Evolutionary conservation across 2,329 filamentous ascomycete genomes (phyloP).

Genomic region (Sporothrix pallida): DNA sequence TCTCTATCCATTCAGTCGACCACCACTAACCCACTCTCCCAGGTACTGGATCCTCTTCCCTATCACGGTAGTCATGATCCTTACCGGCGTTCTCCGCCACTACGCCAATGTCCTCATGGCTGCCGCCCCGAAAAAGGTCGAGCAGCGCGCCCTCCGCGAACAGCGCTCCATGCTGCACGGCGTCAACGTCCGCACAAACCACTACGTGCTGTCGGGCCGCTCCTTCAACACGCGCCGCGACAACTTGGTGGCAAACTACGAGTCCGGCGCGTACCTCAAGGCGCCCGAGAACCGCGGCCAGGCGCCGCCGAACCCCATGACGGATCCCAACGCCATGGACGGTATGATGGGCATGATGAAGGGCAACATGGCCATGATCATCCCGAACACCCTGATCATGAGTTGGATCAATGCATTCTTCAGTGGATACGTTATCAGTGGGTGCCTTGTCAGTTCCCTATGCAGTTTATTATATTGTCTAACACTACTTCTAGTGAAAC

Average conservation of each 20-base stretch:
- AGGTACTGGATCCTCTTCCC: conserved; percentile 99
- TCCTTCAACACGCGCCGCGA: conserved; percentile 83
- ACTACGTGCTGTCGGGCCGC: conserved; percentile 75
- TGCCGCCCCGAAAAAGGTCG: conserved; percentile 79
- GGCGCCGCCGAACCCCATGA: conserved; percentile 90
- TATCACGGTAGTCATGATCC: conserved; percentile 96
- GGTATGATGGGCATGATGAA: conserved; percentile 99
- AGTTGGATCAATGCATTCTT: conserved; percentile 99
- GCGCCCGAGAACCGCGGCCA: conserved; percentile 85
- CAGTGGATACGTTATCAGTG: conserved; percentile 95
- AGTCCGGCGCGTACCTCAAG: conserved; percentile 86
- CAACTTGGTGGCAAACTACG: conserved; percentile 74
- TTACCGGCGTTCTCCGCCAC: conserved; percentile 94
- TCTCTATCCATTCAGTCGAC: neutral
- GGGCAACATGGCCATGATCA: conserved; percentile 99
- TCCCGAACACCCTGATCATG: conserved; percentile 98
- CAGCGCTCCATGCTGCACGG: conserved; percentile 84
- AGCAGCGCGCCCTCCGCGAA: conserved; percentile 78
- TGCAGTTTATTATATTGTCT: neutral
- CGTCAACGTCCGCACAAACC: conserved; percentile 82
- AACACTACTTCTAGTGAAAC: conserved; percentile 69
- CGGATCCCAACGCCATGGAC: conserved; percentile 95
- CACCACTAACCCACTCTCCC: conserved; percentile 18
- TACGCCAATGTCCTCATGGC: conserved; percentile 94
- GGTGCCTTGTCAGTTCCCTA: conserved; percentile 26